phyloP scores from a whole-genome alignment of 2,329 filamentous ascomycete genomes.

The Trichoderma koningii region DNA sequence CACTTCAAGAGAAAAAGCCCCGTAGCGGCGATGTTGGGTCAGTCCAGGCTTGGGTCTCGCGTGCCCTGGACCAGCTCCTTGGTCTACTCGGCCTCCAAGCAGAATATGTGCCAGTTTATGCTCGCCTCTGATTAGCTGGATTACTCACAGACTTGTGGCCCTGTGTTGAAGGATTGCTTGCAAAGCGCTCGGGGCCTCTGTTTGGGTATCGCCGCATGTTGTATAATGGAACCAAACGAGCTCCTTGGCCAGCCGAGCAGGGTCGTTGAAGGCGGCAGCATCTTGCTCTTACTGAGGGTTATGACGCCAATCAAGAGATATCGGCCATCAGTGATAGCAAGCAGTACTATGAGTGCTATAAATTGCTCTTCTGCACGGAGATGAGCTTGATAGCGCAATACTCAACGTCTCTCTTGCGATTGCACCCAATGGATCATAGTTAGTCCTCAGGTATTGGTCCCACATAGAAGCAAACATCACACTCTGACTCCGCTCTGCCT shows the following conservation, averaged over 20 bases:
- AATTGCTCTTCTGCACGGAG: constrained; percentile 15
- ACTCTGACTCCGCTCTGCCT: constrained; percentile 1
- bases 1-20: no score
- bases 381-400: neutral
- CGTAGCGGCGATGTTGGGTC: no score
- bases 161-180: no score
- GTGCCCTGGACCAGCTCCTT: no score
- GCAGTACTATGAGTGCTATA: constrained; percentile 8
- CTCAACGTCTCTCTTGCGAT: neutral
- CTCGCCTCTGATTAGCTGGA: no score
- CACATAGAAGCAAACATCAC: constrained; percentile 6
- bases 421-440: neutral
- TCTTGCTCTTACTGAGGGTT: constrained; percentile 14
- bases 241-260: neutral
- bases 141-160: no score
- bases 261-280: constrained; percentile 16
- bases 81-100: no score
- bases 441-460: neutral
- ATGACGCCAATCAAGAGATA: neutral
- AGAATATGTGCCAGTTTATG: no score
- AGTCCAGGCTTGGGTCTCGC: no score
- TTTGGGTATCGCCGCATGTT: no score
- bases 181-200: no score
- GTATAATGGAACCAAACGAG: no score
- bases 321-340: constrained; percentile 5